phyloP scores from a whole-genome alignment of 176 grass and related monocot genomes.

The Oryza officinalis region DNA sequence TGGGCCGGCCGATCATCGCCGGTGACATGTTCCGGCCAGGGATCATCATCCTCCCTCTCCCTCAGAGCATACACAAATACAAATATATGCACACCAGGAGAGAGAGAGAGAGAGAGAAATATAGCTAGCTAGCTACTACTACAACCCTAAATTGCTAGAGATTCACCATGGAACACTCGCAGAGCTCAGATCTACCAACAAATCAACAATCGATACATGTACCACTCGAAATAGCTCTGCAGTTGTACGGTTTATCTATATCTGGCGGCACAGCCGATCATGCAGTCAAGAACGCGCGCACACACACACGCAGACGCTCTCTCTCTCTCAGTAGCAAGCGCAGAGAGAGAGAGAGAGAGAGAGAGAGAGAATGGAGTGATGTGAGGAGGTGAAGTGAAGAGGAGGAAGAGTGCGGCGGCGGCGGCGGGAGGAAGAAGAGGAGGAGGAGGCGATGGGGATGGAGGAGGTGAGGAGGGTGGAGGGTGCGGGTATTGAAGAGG shows the following conservation, averaged over 20 bases:
- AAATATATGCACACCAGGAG: no score
- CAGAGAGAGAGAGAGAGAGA: no score
- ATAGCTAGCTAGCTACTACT: not conserved
- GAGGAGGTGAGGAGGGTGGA: constrained; percentile 32
- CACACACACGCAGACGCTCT: no score
- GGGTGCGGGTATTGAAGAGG: constrained; percentile 71
- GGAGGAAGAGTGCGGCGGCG: not conserved
- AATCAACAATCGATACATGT: not conserved
- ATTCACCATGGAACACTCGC: not conserved
- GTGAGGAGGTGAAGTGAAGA: no score
- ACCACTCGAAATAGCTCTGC: no score
- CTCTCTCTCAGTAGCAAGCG: no score
- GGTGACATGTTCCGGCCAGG: constrained; percentile 65
- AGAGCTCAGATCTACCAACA: not conserved
- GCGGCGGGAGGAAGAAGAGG: constrained; percentile 16
- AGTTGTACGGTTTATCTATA: not conserved
- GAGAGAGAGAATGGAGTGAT: not conserved
- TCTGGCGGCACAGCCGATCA: not conserved
- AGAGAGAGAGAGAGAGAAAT: no score
- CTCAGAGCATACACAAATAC: constrained; percentile 51
- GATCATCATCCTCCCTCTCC: constrained; percentile 62
- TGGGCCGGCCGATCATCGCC: constrained; percentile 55
- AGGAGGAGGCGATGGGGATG: not conserved
- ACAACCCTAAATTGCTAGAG: not conserved
- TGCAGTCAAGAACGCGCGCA: no score